Base-by-base conservation (phyloP, 163 green algal genomes). In the Coccomyxa subellipsoidea region DNA sequence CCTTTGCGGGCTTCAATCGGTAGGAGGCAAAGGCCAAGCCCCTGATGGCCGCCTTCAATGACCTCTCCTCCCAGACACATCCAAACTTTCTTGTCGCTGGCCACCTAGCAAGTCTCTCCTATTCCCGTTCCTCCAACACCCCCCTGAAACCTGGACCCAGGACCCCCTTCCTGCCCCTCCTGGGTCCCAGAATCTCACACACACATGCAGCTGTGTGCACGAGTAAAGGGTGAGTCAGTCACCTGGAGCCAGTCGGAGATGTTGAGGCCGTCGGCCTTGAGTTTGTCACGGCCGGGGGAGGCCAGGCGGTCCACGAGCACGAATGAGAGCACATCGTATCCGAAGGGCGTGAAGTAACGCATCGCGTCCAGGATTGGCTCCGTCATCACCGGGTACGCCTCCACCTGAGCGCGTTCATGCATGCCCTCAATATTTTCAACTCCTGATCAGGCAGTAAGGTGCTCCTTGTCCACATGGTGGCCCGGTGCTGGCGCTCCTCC, bases 181-280 rank as follows among this genome's bases (percentile, higher is more conserved):
- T n/a, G n/a, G n/a, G n/a, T n/a, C n/a, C n/a, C n/a, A n/a, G 35
- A n/a, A 40, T 78, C 12, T 78, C 23, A 47, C 69, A 12, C 69
- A 37, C 69, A 77, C 15, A 40, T 54, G 72, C 72, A 59, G 18
- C 31, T 8, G 15, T n/a, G 72, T 12, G 31, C 18, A 75, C 8
- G 66, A 12, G 66, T 25, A 75, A 35, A n/a, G n/a, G n/a, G n/a
- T n/a, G n/a, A n/a, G n/a, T n/a, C n/a, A n/a, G n/a, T n/a, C n/a
- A 39, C 70, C 37, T 80, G 75, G 37, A 97, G 91, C 94, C 94
- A 97, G 84, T 94, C 90, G 36, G 91, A 84, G 31, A 97, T 86
- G 88, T 97, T 97, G 79, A 94, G 86, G 29, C 94, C 94, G 83
- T 98, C 94, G 35, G 92, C 76, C 83, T 87, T 85, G 39, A 91